A percentile compares a stretch with the other conserved stretches of the same genome.
These are phyloP conservation scores for Zea mays DNA, from an alignment of 176 grass and related monocot genomes.

Conservation along the genomic window Zm-B73-REFERENCE-NAM-5.0 NC_050096.1:229909001-229909500, in stretches of 20 bases:
- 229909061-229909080: neutral
- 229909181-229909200: neutral
- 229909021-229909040: neutral
- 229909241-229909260: neutral
- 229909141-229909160: neutral
- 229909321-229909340: too few relatives aligned
- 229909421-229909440: too few relatives aligned
- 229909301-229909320: too few relatives aligned
- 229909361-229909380: too few relatives aligned
- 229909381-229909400: too few relatives aligned
- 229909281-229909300: neutral
- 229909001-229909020: neutral
- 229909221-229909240: neutral
- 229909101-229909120: neutral
- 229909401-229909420: too few relatives aligned
- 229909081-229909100: neutral
- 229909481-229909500: too few relatives aligned
- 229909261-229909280: neutral
- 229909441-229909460: too few relatives aligned
- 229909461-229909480: too few relatives aligned
- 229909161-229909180: neutral
- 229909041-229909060: slow-evolving; percentile 6
- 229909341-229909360: too few relatives aligned
- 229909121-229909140: slow-evolving; percentile 32
- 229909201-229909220: neutral